A percentile compares a stretch with the other conserved stretches of the same genome.
Evolutionary conservation across 768 basidiomycete species (phyloP).

Genomic region (Sarcodon aspratus): DNA sequence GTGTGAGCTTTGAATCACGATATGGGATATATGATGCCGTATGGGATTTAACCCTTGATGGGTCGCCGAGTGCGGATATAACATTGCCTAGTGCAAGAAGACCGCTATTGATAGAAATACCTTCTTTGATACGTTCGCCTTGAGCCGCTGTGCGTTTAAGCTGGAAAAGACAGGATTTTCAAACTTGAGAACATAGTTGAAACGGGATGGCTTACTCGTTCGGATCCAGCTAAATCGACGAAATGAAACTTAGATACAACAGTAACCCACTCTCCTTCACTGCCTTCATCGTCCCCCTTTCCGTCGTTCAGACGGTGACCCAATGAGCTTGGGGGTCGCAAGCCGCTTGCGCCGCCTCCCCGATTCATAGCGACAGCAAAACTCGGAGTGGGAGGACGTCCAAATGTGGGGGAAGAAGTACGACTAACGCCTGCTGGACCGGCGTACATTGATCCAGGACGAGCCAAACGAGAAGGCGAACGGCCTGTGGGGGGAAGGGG

Average conservation of each 20-base stretch:
- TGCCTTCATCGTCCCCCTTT: constrained; percentile 10
- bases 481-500: constrained; percentile 61
- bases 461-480: constrained; percentile 66
- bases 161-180: constrained; percentile 25
- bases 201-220: constrained; percentile 52
- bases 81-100: constrained; percentile 95
- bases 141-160: constrained; percentile 93
- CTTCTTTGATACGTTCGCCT: constrained; percentile 95
- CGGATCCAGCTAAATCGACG: constrained; percentile 94
- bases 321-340: constrained; percentile 75
- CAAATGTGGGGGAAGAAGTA: constrained; percentile 70
- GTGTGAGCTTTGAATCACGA: constrained; percentile 96
- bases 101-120: constrained; percentile 98
- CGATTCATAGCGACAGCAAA: constrained; percentile 67
- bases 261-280: constrained; percentile 80
- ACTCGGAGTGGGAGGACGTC: constrained; percentile 70
- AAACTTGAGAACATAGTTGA: background rate
- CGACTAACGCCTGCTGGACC: constrained; percentile 26
- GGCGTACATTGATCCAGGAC: constrained; percentile 71
- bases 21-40: constrained; percentile 90
- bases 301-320: constrained; percentile 52
- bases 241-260: constrained; percentile 96
- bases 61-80: constrained; percentile 95
- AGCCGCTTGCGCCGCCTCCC: constrained; percentile 23
- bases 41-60: constrained; percentile 72